These are phyloP conservation scores for Colletotrichum sublineola DNA, from an alignment of 2,329 filamentous ascomycete genomes.

Conservation along the genomic window DNA sequence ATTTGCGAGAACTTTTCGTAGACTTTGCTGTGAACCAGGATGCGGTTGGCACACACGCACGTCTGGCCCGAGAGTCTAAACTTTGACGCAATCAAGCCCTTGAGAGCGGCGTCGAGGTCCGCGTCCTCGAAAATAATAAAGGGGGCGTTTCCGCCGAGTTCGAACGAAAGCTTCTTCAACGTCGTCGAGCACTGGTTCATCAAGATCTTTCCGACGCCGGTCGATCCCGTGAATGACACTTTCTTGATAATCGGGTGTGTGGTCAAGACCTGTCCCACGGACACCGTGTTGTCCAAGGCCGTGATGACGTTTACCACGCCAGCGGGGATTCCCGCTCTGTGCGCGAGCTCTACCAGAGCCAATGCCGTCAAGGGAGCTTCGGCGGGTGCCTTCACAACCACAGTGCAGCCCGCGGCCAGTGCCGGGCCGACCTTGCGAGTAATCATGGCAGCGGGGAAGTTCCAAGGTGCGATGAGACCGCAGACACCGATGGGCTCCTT, in stretches of 20 bases:
- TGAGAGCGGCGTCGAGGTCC: constrained; percentile 76
- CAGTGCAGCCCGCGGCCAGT: constrained; percentile 73
- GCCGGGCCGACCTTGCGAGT: constrained; percentile 83
- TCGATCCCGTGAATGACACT: constrained; percentile 84
- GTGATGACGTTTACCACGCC: constrained; percentile 84
- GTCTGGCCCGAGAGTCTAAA: constrained; percentile 75
- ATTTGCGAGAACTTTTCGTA: constrained; percentile 73
- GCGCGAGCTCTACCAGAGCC: constrained; percentile 76
- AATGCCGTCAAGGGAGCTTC: constrained; percentile 76
- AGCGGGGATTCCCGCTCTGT: constrained; percentile 81
- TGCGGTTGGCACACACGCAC: constrained; percentile 75
- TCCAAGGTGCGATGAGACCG: constrained; percentile 82
- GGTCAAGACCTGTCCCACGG: constrained; percentile 74
- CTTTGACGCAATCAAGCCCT: constrained; percentile 64
- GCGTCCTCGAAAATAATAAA: constrained; percentile 75
- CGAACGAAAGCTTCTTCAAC: constrained; percentile 75
- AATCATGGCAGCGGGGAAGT: constrained; percentile 66
- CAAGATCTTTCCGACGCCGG: constrained; percentile 77
- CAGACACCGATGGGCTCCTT: constrained; percentile 84
- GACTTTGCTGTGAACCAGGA: constrained; percentile 72
- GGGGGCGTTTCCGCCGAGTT: constrained; percentile 77
- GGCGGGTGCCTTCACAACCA: constrained; percentile 76
- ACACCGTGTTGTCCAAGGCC: constrained; percentile 55
- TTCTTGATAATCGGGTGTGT: constrained; percentile 80
- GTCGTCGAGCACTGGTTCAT: constrained; percentile 80